Conservation (phyloP, 805 yeast species). For the Teunomyces cretensis region DNA sequence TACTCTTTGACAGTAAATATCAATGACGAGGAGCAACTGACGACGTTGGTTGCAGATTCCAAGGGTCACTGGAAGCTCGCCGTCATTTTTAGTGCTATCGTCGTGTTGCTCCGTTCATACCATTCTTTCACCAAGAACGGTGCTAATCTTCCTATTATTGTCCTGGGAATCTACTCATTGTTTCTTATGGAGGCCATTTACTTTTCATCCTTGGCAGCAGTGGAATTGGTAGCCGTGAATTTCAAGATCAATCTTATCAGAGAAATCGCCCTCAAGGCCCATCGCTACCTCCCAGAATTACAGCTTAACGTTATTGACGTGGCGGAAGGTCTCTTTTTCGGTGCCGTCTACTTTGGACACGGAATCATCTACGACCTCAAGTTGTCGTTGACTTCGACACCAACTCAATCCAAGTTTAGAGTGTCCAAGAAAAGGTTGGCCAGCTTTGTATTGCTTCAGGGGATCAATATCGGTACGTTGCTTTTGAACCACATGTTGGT, state of each 20-base stretch:
- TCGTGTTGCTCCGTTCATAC: constrained; percentile 3
- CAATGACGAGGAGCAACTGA: not conserved
- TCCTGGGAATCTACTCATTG: not conserved
- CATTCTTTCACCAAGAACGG: not conserved
- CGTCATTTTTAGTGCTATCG: constrained; percentile 1
- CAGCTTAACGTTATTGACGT: constrained; percentile 1
- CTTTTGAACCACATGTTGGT: constrained; percentile 4
- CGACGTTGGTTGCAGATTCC: not conserved
- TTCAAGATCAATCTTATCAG: not conserved
- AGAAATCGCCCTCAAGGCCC: not conserved
- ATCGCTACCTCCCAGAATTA: not conserved
- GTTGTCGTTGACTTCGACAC: not conserved
- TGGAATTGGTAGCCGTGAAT: not conserved
- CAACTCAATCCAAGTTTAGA: not conserved
- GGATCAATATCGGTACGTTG: constrained; percentile 3
- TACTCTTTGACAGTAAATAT: constrained; percentile 6
- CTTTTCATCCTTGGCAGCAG: not conserved
- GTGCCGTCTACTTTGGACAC: constrained; percentile 1
- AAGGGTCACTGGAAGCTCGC: constrained; percentile 3
- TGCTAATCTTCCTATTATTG: not conserved
- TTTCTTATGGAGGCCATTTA: not conserved
- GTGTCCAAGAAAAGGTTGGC: not conserved
- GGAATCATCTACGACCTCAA: constrained; percentile 5
- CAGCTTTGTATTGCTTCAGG: not conserved
- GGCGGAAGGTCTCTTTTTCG: not conserved